Conservation (phyloP, 768 basidiomycete species). For the Lepiota brunneoincarnata region DNA sequence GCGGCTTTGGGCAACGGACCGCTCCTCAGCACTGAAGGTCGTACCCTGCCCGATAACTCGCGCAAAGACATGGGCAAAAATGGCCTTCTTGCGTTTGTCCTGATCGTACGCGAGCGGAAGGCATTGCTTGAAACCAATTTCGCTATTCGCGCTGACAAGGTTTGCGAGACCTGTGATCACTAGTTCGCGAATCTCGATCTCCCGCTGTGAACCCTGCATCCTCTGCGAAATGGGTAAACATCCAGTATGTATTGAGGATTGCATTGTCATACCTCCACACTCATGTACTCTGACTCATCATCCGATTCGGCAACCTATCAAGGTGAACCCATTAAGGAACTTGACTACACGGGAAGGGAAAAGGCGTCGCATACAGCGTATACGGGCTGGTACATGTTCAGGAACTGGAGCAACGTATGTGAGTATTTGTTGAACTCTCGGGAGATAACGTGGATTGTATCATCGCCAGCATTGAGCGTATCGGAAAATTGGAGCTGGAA, state of each 20-base stretch:
- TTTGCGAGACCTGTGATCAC: constrained; percentile 81
- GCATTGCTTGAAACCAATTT: constrained; percentile 87
- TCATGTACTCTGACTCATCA: constrained; percentile 28
- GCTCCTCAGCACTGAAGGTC: constrained; percentile 65
- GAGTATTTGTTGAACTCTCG: constrained; percentile 81
- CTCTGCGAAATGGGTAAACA: constrained; percentile 25
- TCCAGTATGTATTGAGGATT: neutral
- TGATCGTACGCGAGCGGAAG: constrained; percentile 74
- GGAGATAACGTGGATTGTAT: constrained; percentile 66
- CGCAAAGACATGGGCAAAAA: constrained; percentile 84
- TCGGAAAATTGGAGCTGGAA: constrained; percentile 63
- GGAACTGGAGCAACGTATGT: constrained; percentile 56
- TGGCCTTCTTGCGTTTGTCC: constrained; percentile 66
- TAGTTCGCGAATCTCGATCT: constrained; percentile 67
- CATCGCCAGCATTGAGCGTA: constrained; percentile 52
- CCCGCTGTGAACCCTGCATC: constrained; percentile 43
- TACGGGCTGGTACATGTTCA: constrained; percentile 52
- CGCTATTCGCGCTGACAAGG: constrained; percentile 79
- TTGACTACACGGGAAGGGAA: neutral
- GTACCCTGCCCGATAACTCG: constrained; percentile 79
- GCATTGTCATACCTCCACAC: neutral
- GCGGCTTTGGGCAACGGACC: constrained; percentile 41
- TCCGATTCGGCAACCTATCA: constrained; percentile 53
- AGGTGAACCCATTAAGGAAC: constrained; percentile 1
- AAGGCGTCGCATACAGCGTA: constrained; percentile 31